Base-by-base conservation (phyloP, 1,139 yeast species). In the Candida tropicalis region DNA sequence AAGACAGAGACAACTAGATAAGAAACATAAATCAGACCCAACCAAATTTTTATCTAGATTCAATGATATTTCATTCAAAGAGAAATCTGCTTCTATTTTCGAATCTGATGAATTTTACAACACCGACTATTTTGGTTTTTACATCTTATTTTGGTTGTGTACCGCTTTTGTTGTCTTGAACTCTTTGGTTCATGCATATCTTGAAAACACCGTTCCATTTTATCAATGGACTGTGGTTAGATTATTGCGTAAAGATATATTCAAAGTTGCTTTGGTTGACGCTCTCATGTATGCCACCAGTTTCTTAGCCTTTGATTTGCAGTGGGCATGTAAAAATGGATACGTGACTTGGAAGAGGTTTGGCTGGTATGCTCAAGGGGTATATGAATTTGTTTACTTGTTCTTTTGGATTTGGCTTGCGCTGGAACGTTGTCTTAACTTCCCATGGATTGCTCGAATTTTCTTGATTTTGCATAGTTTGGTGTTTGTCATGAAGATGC, bases 401-500 rank as follows among this genome's bases (percentile, higher is more conserved):
- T 52, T 66, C 32, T 81, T 76, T 53, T 77, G 73, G 70, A 57
- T 81, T 34, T 61, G 69, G 52, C 69, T 79, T 54, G 79, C 91
- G 3, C 77, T 82, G 35, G 64, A 66, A 35, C 59, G 64, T 44
- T 50, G 51, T 12, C 56, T 65, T 62, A 63, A 72, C 27, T 85
- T 74, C 55, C 88, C 91, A 3, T 91, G 98, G 98, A 84, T 90
- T 42, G 96, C 89, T 4, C 82, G 83, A 56, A 91, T 90, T 33
- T 91, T 87, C 56, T 66, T 91, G 48, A 75, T 87, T 46, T 70
- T 91, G 45, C 98, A 91, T 61, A 80, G 88, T n/a, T 70, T 88
- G 42, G 97, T 91, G 4, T 68, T 90, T 52, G 62, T 91, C 51
- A 91, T 91, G 98, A 91, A 91, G 60, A 85, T 84, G 82, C 97